Base-by-base conservation (phyloP, 148 eudicot genomes). In the Camellia granthamiana region DNA sequence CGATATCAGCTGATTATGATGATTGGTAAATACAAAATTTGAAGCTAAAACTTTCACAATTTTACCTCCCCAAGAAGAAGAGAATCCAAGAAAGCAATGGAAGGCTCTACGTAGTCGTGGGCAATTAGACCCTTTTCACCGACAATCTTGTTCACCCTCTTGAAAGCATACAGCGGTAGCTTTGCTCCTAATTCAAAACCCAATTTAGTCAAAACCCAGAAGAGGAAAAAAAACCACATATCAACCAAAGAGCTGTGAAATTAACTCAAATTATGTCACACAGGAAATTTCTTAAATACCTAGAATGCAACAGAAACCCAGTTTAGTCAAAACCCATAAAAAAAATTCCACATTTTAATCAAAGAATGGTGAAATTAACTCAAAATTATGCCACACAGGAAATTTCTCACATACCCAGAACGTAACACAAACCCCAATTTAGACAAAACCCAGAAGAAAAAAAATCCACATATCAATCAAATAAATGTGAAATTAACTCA, bases 21-120 rank as follows among this genome's bases (percentile, higher is more conserved):
- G n/a, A 41, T 62, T 19, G 59, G 63, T 52, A 13, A 8, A 13
- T 46, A 6, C n/a, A 47, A 43, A 69, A n/a, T 51, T 30, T 54
- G 44, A 8, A 72, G 51, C 62, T 7, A 10, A 59, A 7, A 44
- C 6, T 54, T 46, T 4, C 16, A 18, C 66, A 73, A 43, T 47
- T 68, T 71, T 92, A 97, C 99, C 98, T 97, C 97, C 44, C 98
- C 99, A 59, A 94, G 92, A 69, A 97, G 84, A 63, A 97, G 97
- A 1, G 98, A 92, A 77, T 94, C 95, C 72, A 97, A 85, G 89
- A 97, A 97, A 58, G 89, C 94, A 82, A 92, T 89, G 47, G 95
- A 97, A 77, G 89, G 83, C 79, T 89, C 90, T 69, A 85, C 73
- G 66, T 88, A 84, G 19, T 88, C 88, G 56, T 72, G 52, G 51